Conservation (phyloP, 805 yeast genomes). For the Barnettozyma californica region DNA sequence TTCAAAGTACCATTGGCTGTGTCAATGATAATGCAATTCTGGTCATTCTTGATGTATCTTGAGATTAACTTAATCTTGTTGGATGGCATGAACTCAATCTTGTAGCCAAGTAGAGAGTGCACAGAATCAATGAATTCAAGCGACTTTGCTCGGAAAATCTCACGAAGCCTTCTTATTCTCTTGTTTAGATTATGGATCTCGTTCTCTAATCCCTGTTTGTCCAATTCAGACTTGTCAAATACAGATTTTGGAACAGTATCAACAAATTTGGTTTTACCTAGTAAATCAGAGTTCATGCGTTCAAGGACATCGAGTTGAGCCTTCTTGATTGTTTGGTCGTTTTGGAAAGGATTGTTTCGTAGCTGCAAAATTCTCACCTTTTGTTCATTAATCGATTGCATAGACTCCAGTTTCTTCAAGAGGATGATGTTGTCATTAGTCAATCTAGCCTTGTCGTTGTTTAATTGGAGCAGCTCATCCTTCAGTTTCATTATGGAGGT, state of each 20-base stretch:
- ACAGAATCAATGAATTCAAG: conserved; percentile 64
- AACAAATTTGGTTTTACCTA: conserved; percentile 24
- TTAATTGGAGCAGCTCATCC: conserved; percentile 35
- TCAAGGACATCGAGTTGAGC: conserved; percentile 45
- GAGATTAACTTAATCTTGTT: conserved; percentile 50
- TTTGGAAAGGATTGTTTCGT: conserved; percentile 57
- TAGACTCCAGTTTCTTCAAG: conserved; percentile 32
- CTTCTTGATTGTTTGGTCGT: conserved; percentile 56
- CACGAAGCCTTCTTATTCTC: conserved; percentile 44
- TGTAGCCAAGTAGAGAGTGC: conserved; percentile 64
- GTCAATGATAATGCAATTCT: conserved; percentile 52
- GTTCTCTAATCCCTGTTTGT: conserved; percentile 41
- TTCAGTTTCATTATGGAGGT: conserved; percentile 31
- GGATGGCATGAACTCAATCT: conserved; percentile 59
- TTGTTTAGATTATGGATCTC: conserved; percentile 48
- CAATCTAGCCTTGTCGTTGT: conserved; percentile 32
- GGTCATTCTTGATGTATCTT: conserved; percentile 35
- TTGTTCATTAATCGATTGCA: conserved; percentile 31
- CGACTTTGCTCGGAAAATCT: conserved; percentile 61
- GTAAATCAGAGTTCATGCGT: conserved; percentile 54
- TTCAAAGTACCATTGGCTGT: conserved; percentile 48
- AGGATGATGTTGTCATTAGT: conserved; percentile 33
- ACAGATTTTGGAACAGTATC: conserved; percentile 53
- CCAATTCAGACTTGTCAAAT: conserved; percentile 56
- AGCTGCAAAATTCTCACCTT: conserved; percentile 53